phyloP scores from a whole-genome alignment of 2,329 filamentous ascomycete genomes.

The Bimuria novae-zelandiae region DNA sequence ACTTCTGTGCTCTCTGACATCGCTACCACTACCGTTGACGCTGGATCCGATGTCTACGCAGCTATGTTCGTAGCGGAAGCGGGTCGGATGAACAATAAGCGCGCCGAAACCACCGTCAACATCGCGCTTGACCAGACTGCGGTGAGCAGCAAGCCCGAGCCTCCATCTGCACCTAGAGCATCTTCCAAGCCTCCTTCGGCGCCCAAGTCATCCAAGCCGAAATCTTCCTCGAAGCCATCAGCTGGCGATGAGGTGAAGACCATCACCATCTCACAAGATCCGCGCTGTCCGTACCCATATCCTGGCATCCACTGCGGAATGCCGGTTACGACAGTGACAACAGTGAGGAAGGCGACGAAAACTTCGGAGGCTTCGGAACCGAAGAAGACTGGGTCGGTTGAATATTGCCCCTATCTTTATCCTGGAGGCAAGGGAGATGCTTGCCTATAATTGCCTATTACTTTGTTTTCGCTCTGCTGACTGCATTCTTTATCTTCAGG shows the following conservation, averaged over 20 bases:
- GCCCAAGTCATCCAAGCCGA: neutral
- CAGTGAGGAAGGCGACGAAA: constrained; percentile 6
- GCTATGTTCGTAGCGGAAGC: too few species aligned
- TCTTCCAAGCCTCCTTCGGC: constrained; percentile 5
- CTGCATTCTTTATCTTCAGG: neutral
- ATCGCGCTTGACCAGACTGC: neutral
- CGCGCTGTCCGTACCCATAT: constrained; percentile 38
- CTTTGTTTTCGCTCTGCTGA: constrained; percentile 1
- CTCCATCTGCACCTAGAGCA: neutral
- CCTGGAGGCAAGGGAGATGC: constrained; percentile 1
- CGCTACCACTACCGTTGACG: neutral
- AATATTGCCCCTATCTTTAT: constrained; percentile 24
- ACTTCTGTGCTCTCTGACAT: neutral
- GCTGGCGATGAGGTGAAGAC: constrained; percentile 11
- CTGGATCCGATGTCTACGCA: neutral
- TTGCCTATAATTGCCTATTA: neutral
- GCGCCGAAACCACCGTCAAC: neutral
- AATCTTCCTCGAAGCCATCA: neutral
- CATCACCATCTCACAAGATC: constrained; percentile 16
- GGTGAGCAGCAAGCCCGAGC: neutral
- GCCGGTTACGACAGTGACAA: constrained; percentile 21
- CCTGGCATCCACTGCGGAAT: constrained; percentile 26
- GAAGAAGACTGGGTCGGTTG: constrained; percentile 10
- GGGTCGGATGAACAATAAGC: too few species aligned
- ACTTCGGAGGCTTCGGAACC: neutral